Base-by-base conservation (phyloP, 495 filamentous ascomycete genomes). In the Podospora fimiseda region DNA sequence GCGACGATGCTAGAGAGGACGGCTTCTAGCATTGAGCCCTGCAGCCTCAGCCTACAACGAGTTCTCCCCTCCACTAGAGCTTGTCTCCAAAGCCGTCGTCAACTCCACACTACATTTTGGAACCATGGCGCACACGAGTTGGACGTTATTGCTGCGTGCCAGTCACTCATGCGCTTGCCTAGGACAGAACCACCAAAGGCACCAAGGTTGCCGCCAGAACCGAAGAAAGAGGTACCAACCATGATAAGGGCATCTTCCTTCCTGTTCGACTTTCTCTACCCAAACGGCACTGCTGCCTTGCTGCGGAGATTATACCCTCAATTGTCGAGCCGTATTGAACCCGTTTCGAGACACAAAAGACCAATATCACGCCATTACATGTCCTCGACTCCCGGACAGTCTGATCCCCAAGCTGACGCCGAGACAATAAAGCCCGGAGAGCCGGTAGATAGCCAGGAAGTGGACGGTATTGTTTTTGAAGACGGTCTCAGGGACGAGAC, bases 1-100 rank as follows among this genome's bases (percentile, higher is more conserved):
- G 46, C 51, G 62, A 62, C 75, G 63, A 94, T 94, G 89, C 85
- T 92, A 70, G 88, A 94, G 85, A 85, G 84, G 68, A 86, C 85
- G 50, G 81, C 82, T 53, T 79, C 80, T 74, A 86, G 81, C 74
- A 78, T 90, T 69, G 82, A 90, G 79, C 81, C 80, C 74, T 87
- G 84, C 77, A 59, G 80, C 66, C 65, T 23, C 55, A 81, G 80
- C 65, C 66, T 78, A 69, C 80, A 81, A 65, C 77, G 78, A 71
- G 75, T 86, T 59, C 70, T 89, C 57, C 85, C 80, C 60, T 73
- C 75, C 52, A 62, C 78, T 33, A 74, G 56, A 71, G 40, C 73
- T 72, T 55, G 66, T 75, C n/a, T 69, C 78, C 56, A 80, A 74
- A 80, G 70, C 58, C 73, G 75, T 58, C 80, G 80, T 43, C 70